These are phyloP conservation scores for Sphenostylis stenocarpa DNA, from an alignment of 306 rosid species.

Conservation along the genomic window DNA sequence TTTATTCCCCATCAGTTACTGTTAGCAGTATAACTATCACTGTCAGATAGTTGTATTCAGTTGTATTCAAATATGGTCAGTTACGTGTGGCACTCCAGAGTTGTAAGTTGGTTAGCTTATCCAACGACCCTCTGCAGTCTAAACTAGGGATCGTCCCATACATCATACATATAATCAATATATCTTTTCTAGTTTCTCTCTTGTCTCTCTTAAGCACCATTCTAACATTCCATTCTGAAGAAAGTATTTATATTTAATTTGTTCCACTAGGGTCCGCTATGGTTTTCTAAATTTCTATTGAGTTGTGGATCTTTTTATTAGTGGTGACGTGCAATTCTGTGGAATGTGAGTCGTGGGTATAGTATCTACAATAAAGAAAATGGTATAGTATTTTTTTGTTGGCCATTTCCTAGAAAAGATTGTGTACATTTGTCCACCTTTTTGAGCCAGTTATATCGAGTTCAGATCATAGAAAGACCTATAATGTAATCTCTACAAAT, in stretches of 20 bases:
- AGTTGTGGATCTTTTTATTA: background rate
- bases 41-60: background rate
- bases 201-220: background rate
- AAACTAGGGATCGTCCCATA: background rate
- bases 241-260: background rate
- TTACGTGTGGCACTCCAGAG: background rate
- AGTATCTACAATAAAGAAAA: background rate
- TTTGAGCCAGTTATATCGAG: conserved; percentile 6
- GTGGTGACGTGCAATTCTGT: background rate
- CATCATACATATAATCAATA: background rate
- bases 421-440: background rate
- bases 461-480: conserved; percentile 22
- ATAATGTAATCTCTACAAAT: background rate
- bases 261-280: background rate
- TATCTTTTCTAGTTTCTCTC: background rate
- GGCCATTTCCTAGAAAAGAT: background rate
- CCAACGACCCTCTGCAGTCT: background rate
- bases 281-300: background rate
- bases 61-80: background rate
- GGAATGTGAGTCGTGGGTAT: background rate
- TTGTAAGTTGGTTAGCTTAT: background rate
- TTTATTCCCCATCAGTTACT: background rate
- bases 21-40: background rate
- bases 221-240: background rate
- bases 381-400: background rate